Percentiles rank a stretch among this genome's conserved stretches.
phyloP scores from a whole-genome alignment of 805 yeast genomes.

The Starmerella powellii region DNA sequence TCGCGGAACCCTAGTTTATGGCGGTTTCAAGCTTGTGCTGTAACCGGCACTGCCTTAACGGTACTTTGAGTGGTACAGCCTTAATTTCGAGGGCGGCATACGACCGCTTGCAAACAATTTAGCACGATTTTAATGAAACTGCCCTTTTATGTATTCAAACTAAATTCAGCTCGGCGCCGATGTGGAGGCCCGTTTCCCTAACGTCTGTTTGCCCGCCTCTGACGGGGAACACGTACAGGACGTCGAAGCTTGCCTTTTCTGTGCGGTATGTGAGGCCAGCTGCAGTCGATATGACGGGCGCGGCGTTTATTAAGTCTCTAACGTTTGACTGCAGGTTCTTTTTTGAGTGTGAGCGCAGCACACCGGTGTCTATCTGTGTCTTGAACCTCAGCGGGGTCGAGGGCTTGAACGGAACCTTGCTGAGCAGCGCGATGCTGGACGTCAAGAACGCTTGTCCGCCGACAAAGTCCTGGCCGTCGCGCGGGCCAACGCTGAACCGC shows the following conservation, averaged over 20 bases:
- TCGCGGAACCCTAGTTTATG: too few relatives aligned
- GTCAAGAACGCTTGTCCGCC: slow-evolving; percentile 59
- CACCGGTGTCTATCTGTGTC: slow-evolving; percentile 54
- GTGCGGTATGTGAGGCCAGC: slow-evolving; percentile 47
- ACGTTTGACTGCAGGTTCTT: slow-evolving; percentile 16
- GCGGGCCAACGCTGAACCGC: slow-evolving; percentile 53
- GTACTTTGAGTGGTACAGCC: too few relatives aligned
- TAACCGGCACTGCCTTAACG: too few relatives aligned
- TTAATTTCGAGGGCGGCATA: too few relatives aligned
- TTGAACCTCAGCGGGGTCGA: slow-evolving; percentile 48
- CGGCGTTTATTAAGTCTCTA: slow-evolving; percentile 24
- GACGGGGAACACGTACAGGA: slow-evolving; percentile 50
- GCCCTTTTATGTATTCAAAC: too few relatives aligned
- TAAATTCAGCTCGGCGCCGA: slow-evolving; percentile 42
- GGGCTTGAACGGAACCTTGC: slow-evolving; percentile 43
- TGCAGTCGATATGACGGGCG: slow-evolving; percentile 38
- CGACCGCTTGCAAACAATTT: too few relatives aligned
- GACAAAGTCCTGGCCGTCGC: slow-evolving; percentile 39
- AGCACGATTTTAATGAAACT: background rate
- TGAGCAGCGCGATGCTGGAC: slow-evolving; percentile 43
- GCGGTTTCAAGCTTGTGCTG: background rate
- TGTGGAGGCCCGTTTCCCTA: slow-evolving; percentile 46
- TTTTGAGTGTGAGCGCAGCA: slow-evolving; percentile 27
- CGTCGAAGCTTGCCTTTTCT: slow-evolving; percentile 49
- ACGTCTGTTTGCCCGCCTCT: slow-evolving; percentile 37